These are phyloP conservation scores for Ophiostoma triangulosporum DNA, from an alignment of 2,329 filamentous ascomycete species.

Conservation along the genomic window DNA sequence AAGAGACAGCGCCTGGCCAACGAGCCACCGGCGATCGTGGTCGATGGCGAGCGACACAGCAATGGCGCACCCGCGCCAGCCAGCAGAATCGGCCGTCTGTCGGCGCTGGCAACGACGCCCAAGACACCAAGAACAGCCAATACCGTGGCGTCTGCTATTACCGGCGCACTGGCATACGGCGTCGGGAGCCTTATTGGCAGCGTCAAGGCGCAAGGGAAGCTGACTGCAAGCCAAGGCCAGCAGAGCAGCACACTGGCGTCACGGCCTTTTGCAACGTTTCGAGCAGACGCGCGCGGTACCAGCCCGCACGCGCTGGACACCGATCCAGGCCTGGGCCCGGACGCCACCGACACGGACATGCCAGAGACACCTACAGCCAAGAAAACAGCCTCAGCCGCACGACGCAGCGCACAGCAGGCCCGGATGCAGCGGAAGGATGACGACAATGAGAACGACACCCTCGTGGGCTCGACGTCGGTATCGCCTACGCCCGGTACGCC, in stretches of 20 bases:
- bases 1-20: constrained; percentile 5
- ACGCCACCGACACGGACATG: not conserved
- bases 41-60: not conserved
- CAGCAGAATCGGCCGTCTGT: not conserved
- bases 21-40: not conserved
- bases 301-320: not conserved
- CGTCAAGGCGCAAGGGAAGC: not conserved
- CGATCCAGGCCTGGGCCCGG: not conserved
- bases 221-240: not conserved
- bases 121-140: constrained; percentile 14
- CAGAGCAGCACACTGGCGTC: not conserved
- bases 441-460: constrained; percentile 5
- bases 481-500: constrained; percentile 10
- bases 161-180: constrained; percentile 9
- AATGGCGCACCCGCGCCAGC: not conserved
- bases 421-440: not conserved
- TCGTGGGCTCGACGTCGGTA: constrained; percentile 8
- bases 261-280: not conserved
- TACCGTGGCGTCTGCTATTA: constrained; percentile 14
- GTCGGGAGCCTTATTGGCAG: not conserved
- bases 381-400: not conserved
- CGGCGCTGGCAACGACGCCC: constrained; percentile 9
- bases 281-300: not conserved
- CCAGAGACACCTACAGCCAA: not conserved
- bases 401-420: not conserved